Evolutionary conservation across 1,284 basidiomycete species (phyloP), one percentile per base, ranked within the genome.

Genomic region (Xerocomus minutiporus): DNA sequence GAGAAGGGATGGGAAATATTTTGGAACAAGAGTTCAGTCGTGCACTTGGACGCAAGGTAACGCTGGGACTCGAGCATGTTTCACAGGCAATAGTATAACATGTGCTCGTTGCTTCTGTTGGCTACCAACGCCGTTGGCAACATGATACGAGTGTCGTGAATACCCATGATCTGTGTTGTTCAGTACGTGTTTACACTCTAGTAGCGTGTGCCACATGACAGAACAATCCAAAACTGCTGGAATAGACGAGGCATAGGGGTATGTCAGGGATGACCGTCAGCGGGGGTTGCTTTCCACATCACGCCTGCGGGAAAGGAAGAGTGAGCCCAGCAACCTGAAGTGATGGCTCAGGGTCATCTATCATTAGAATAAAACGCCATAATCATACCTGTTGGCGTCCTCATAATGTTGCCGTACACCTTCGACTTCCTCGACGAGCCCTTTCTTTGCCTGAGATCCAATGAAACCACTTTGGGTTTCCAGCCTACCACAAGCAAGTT

Each of bases 21-120:
- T 72, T 97, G 40, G 85, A 91, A 50, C 71, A 77, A 41, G 88
- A 91, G 63, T 75, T 93, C 9, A 70, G 70, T 50, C 63, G 63
- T 29, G 64, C 67, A 13, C 59, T 81, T 17, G 61, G 62, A 40
- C 64, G 67, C 39, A 66, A 73, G 34, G 60, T 75, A 35, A 58
- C 56, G 35, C 32, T 73, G 26, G 60, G 58, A 58, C 76, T 64
- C 53, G 65, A 60, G 7, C 53, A 40, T 36, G 53, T 70, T 23
- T 74, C 72, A 2, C 49, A 57, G 25, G 35, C 35, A 3, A 47
- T 55, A 12, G 46, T 62, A 57, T 47, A 42, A 43, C 8, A 46
- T 36, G 32, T 44, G n/a, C 40, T 9, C 26, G 17, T 50, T 39
- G 4, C 17, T 35, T 26, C 36, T 45, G 42, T 42, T 13, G 20